Evolutionary conservation across 1,284 basidiomycete genomes (phyloP).

Genomic region (Melampsora larici-populina): DNA sequence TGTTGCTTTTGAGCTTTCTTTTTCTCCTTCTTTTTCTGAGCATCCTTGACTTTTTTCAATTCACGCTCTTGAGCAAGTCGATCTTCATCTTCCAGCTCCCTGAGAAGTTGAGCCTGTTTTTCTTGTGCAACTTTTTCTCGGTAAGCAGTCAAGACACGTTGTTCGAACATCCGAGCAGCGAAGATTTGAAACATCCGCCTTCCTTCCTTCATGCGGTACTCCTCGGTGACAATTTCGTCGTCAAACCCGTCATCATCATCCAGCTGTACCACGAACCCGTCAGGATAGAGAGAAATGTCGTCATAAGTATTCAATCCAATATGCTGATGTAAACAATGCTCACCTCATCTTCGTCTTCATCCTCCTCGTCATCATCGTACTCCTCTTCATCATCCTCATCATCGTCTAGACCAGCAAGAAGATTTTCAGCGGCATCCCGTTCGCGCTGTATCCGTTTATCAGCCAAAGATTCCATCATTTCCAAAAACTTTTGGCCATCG

Average conservation of each 20-base stretch:
- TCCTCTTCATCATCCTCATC: constrained; percentile 62
- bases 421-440: constrained; percentile 71
- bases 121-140: constrained; percentile 88
- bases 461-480: constrained; percentile 99
- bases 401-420: constrained; percentile 62
- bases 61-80: constrained; percentile 74
- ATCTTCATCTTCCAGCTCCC: constrained; percentile 86
- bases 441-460: constrained; percentile 89
- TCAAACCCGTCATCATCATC: constrained; percentile 52
- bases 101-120: constrained; percentile 76
- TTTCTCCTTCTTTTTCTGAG: constrained; percentile 99
- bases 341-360: constrained; percentile 51
- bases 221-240: constrained; percentile 56
- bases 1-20: constrained; percentile 78
- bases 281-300: constrained; percentile 45
- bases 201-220: constrained; percentile 95
- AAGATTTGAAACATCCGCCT: constrained; percentile 99
- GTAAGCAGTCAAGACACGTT: constrained; percentile 87
- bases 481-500: constrained; percentile 95
- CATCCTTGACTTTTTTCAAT: constrained; percentile 89
- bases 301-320: constrained; percentile 48
- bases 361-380: constrained; percentile 59
- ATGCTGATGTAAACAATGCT: background rate
- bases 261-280: constrained; percentile 39
- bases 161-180: constrained; percentile 99